Conservation (phyloP, 2,329 filamentous ascomycete genomes). For the Oidium heveae region DNA sequence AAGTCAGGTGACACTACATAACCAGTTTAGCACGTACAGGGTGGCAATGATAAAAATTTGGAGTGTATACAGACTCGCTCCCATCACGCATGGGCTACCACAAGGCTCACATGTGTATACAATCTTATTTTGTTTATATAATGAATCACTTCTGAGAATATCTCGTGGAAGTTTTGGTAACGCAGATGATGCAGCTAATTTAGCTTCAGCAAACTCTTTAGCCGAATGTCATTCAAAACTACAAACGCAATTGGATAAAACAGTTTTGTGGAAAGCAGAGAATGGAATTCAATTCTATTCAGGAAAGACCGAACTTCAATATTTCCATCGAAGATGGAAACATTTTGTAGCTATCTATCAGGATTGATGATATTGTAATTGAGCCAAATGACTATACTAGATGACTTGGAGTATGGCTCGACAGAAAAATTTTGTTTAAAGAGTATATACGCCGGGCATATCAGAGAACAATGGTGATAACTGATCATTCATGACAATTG, state of each 20-base stretch:
- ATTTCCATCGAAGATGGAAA: background rate
- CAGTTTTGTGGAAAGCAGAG: background rate
- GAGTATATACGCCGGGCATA: background rate
- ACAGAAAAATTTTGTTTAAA: background rate
- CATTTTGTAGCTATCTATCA: background rate
- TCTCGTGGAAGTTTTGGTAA: background rate
- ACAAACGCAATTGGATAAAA: background rate
- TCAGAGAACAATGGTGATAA: background rate
- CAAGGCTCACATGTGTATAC: background rate
- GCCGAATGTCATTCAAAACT: background rate
- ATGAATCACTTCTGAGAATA: background rate
- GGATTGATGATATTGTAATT: background rate
- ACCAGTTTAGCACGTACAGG: no score
- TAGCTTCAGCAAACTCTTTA: background rate
- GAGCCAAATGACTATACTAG: background rate
- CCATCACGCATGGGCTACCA: background rate
- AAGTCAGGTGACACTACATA: no score
- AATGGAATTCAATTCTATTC: background rate
- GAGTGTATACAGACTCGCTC: background rate
- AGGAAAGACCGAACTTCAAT: background rate
- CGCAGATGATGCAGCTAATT: background rate
- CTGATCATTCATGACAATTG: background rate
- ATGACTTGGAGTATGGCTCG: background rate
- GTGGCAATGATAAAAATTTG: no score
- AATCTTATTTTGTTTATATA: background rate